A percentile compares a stretch with the other conserved stretches of the same genome.
phyloP scores from a whole-genome alignment of 768 basidiomycete species.

The Psilocybe cyanescens region DNA sequence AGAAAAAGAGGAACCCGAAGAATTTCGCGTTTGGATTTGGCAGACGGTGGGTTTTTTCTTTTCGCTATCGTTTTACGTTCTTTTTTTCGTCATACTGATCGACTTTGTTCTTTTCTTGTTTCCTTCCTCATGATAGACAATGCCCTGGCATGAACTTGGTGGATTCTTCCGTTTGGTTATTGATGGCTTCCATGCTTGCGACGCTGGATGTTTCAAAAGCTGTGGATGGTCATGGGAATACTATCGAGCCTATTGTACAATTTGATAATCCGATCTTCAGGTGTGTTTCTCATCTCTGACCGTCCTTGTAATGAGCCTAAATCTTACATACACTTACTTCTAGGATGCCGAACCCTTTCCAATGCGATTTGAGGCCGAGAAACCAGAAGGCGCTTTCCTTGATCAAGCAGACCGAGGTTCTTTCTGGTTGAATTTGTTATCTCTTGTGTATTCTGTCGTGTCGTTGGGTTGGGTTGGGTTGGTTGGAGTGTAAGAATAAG shows the following conservation, averaged over 20 bases:
- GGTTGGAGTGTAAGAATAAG: too few relatives aligned
- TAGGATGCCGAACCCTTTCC: constrained; percentile 28
- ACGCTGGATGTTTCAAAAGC: constrained; percentile 25
- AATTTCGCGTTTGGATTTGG: constrained; percentile 19
- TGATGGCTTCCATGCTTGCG: constrained; percentile 21
- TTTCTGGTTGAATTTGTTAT: background rate
- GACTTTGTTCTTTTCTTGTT: background rate
- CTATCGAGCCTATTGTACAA: constrained; percentile 26
- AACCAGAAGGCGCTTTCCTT: constrained; percentile 24
- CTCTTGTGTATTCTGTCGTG: background rate
- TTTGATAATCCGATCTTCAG: constrained; percentile 31
- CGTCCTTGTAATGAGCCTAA: background rate
- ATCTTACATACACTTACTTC: background rate
- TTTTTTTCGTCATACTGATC: background rate
- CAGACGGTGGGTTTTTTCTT: constrained; percentile 7
- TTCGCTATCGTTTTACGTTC: background rate
- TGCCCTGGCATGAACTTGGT: constrained; percentile 28
- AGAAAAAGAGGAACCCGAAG: constrained; percentile 14
- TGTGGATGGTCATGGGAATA: constrained; percentile 28
- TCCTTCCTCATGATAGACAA: constrained; percentile 11
- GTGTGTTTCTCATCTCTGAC: constrained; percentile 16
- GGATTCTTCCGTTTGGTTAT: constrained; percentile 26
- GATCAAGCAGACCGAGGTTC: constrained; percentile 15
- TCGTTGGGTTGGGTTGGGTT: too few relatives aligned
- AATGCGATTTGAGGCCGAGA: constrained; percentile 30